Percentiles rank a stretch among this genome's conserved stretches.
These are phyloP conservation scores for Heliamphora exappendiculata DNA, from an alignment of 148 eudicot species.

Conservation along the genomic window DNA sequence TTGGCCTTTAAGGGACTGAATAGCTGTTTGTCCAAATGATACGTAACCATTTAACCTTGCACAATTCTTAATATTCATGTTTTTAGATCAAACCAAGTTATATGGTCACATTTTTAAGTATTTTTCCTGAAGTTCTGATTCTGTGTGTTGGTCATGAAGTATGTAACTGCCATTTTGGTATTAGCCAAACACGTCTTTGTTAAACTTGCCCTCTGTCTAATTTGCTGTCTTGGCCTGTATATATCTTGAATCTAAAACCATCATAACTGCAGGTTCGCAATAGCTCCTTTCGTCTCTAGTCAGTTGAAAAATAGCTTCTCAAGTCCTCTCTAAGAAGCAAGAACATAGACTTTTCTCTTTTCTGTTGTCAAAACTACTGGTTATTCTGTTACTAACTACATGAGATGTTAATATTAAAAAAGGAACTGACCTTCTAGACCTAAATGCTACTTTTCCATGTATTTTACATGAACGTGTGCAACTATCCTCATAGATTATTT, in stretches of 20 bases:
- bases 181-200: not conserved
- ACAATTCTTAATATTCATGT: not conserved
- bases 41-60: not conserved
- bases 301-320: not conserved
- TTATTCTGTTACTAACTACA: not conserved
- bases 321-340: not conserved
- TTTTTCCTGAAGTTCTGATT: not conserved
- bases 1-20: not conserved
- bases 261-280: not conserved
- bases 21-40: not conserved
- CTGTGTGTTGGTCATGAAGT: not conserved
- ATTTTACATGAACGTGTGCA: not conserved
- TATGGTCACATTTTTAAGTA: not conserved
- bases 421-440: not conserved
- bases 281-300: not conserved
- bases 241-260: not conserved
- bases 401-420: not conserved
- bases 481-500: not conserved
- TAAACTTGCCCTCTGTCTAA: not conserved
- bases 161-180: not conserved
- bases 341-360: not conserved
- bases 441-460: not conserved
- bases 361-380: not conserved
- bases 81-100: not conserved
- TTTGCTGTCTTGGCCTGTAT: not conserved